Evolutionary conservation across 495 filamentous ascomycete species (phyloP).

Genomic region (Penicillium waksmanii): DNA sequence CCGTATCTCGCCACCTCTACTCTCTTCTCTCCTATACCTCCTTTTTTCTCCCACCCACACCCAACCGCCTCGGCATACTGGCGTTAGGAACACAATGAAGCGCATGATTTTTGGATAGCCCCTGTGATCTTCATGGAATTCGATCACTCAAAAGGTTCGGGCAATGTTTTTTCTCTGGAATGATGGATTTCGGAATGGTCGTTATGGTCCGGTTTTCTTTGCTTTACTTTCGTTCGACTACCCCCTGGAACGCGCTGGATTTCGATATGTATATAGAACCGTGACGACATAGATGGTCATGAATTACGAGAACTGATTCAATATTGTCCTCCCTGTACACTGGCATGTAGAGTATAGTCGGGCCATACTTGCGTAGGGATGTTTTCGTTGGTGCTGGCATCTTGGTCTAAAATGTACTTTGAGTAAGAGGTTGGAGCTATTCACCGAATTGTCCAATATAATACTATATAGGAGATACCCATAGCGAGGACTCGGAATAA

Average conservation of each 20-base stretch:
- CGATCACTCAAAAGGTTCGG: neutral
- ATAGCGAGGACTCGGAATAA: too few relatives aligned
- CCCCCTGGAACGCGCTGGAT: constrained; percentile 6
- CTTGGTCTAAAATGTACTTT: too few relatives aligned
- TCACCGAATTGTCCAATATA: too few relatives aligned
- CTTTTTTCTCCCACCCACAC: constrained; percentile 6
- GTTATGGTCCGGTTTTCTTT: neutral
- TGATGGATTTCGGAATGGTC: constrained; percentile 4
- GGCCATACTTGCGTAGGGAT: too few relatives aligned
- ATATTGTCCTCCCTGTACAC: neutral
- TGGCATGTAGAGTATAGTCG: neutral
- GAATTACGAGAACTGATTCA: constrained; percentile 9
- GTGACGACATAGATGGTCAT: constrained; percentile 9
- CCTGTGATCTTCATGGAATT: too few relatives aligned
- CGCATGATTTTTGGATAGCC: constrained; percentile 10
- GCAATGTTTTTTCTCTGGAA: neutral
- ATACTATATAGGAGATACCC: too few relatives aligned
- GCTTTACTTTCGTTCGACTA: neutral
- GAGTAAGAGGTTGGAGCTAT: too few relatives aligned
- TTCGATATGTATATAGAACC: constrained; percentile 5
- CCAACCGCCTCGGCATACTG: constrained; percentile 8
- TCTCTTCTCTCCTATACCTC: neutral
- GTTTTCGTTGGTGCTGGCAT: too few relatives aligned
- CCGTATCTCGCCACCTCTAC: neutral
- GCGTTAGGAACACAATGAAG: constrained; percentile 14